These are phyloP conservation scores for Eimeria maxima DNA, from an alignment of 169 alveolate species.

Conservation along the genomic window DNA sequence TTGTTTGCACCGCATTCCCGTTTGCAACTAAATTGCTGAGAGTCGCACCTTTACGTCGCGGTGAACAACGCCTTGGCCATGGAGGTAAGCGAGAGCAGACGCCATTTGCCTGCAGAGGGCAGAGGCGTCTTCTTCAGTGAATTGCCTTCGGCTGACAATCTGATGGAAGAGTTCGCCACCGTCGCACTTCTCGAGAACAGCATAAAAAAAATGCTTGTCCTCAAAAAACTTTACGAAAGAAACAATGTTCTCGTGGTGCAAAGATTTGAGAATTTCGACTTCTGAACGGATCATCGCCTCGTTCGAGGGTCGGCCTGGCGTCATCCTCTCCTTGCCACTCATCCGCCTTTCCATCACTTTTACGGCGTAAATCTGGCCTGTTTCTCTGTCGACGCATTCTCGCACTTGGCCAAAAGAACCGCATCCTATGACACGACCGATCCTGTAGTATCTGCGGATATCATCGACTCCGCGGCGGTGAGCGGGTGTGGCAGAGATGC, in stretches of 20 bases:
- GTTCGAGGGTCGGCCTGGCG: slow-evolving; percentile 82
- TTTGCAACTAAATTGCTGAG: background rate
- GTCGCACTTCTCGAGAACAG: slow-evolving; percentile 89
- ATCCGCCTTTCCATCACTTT: slow-evolving; percentile 89
- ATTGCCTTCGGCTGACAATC: slow-evolving; percentile 85
- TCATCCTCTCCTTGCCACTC: slow-evolving; percentile 78
- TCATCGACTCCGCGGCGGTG: slow-evolving; percentile 78
- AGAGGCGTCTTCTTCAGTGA: slow-evolving; percentile 87
- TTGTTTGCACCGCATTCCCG: background rate
- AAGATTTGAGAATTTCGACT: slow-evolving; percentile 90
- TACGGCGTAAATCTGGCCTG: slow-evolving; percentile 88
- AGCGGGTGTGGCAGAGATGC: slow-evolving; percentile 70
- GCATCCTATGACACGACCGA: slow-evolving; percentile 75
- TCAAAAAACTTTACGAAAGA: slow-evolving; percentile 88
- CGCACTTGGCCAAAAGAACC: slow-evolving; percentile 90
- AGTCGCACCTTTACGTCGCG: slow-evolving; percentile 88
- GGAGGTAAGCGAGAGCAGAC: slow-evolving; percentile 88
- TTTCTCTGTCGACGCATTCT: slow-evolving; percentile 85
- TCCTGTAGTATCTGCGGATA: slow-evolving; percentile 75
- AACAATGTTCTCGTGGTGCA: slow-evolving; percentile 77
- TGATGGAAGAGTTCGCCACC: slow-evolving; percentile 91
- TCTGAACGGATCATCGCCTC: slow-evolving; percentile 87
- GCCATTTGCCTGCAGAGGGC: slow-evolving; percentile 86
- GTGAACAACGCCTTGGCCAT: slow-evolving; percentile 88
- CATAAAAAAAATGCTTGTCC: slow-evolving; percentile 85